Base-by-base conservation (phyloP, 1,284 basidiomycete genomes). In the Cryptococcus sp. region DNA sequence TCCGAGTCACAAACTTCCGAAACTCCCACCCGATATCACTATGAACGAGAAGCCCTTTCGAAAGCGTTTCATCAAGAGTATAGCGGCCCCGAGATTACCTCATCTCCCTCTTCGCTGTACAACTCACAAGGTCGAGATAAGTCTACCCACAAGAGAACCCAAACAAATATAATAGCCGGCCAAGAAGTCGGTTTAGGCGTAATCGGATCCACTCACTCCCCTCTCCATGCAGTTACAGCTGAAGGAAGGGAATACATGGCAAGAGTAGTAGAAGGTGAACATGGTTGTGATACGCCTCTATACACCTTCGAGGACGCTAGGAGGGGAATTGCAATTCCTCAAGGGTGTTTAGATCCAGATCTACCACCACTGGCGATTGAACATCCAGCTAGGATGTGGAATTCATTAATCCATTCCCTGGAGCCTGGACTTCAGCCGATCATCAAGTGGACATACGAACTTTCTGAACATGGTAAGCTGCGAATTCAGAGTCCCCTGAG, bases 361-460 rank as follows among this genome's bases (percentile, higher is more conserved):
- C 51, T 67, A 22, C 63, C 66, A 2, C 60, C 65, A 1, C 45
- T 63, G 37, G 64, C 66, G 0, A 45, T 57, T 7, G 60, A 66
- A 42, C 69, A 71, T 49, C 67, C 69, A 0, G 62, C 64, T 0
- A 56, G 67, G 11, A 60, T 69, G 4, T 69, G 69, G 69, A 71
- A 69, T 46, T 37, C 51, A 25, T 56, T 66, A 46, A 51, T 69
- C 10, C 69, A 71, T 40, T 53, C 62, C 1, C 49, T 69, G 0
- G 28, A 48, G 0, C 18, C 61, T 2, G 49, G 61, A 3, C 44
- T 66, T 7, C 67, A 68, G 47, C 69, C 69, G 0, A 50, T 61
- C 5, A 48, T 69, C 25, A 60, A 62, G 46, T 70, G 69, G 69
- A 52, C 57, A 24, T 70, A 62, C 45, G 61, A 53, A 41, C 34